phyloP scores from a whole-genome alignment of 225 moss, liverwort and hornwort genomes.

The Pseudisothecium myosuroides region DNA sequence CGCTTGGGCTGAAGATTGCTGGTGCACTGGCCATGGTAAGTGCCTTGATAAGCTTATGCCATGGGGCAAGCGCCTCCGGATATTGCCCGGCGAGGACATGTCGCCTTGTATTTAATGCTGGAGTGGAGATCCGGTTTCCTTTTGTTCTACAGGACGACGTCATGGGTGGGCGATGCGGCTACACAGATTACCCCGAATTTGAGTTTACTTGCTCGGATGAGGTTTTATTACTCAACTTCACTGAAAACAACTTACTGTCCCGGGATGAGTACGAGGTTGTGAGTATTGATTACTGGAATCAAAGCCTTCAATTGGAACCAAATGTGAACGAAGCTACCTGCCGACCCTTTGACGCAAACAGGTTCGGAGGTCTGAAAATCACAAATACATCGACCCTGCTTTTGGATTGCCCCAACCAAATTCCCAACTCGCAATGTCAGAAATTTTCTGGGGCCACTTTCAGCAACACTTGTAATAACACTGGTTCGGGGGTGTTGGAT shows the following conservation, averaged over 20 bases:
- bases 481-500: neutral
- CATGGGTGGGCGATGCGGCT: neutral
- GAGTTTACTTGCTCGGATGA: neutral
- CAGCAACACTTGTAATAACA: neutral
- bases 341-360: neutral
- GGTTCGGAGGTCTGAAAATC: slow-evolving; percentile 9
- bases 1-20: neutral
- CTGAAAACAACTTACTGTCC: neutral
- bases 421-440: neutral
- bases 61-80: neutral
- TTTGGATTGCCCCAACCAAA: neutral
- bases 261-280: neutral
- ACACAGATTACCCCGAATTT: neutral
- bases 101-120: neutral
- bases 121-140: neutral
- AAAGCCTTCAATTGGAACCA: neutral
- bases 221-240: neutral
- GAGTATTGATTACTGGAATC: neutral
- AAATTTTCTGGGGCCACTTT: neutral
- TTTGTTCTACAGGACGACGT: neutral
- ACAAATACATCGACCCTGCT: neutral
- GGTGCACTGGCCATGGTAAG: neutral
- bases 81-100: neutral
- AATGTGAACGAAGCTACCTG: neutral
- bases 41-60: neutral